Conservation (phyloP, 2,329 filamentous ascomycete species). For the Magnaporthales sp. region DNA sequence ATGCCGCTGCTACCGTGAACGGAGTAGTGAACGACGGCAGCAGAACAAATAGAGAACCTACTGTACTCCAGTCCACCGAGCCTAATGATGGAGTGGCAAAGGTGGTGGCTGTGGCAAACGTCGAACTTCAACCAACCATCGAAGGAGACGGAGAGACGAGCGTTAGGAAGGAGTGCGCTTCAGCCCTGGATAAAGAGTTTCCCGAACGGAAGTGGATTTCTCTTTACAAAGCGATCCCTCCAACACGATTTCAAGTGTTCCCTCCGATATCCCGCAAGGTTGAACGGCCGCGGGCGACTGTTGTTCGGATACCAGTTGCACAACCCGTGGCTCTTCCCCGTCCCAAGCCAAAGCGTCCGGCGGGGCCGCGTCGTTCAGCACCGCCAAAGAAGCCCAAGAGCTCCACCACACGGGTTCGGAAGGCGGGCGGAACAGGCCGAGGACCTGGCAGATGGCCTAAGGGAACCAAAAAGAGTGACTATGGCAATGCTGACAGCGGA, state of each 20-base stretch:
- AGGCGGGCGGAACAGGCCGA: slow-evolving; percentile 53
- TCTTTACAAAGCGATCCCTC: slow-evolving; percentile 51
- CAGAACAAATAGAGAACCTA: slow-evolving; percentile 14
- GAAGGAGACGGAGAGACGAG: neutral
- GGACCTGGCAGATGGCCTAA: slow-evolving; percentile 60
- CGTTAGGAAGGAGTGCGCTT: neutral
- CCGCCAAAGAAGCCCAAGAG: slow-evolving; percentile 32
- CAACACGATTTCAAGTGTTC: slow-evolving; percentile 69
- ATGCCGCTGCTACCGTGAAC: neutral
- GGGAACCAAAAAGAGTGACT: slow-evolving; percentile 60
- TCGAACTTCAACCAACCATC: neutral
- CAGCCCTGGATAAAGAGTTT: slow-evolving; percentile 1
- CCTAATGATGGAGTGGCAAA: slow-evolving; percentile 11
- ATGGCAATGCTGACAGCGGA: slow-evolving; percentile 57
- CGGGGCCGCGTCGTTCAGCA: slow-evolving; percentile 19
- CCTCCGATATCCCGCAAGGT: slow-evolving; percentile 51
- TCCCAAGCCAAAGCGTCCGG: slow-evolving; percentile 28
- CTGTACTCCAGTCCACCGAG: slow-evolving; percentile 14
- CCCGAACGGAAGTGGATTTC: slow-evolving; percentile 31
- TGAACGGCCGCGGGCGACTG: slow-evolving; percentile 34
- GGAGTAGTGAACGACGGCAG: slow-evolving; percentile 4
- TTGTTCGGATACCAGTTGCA: slow-evolving; percentile 27
- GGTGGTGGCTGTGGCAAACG: neutral
- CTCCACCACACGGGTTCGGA: slow-evolving; percentile 34
- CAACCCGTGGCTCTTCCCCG: slow-evolving; percentile 27